Evolutionary conservation across 768 basidiomycete species (phyloP).

Genomic region (Cystobasidium ongulense): DNA sequence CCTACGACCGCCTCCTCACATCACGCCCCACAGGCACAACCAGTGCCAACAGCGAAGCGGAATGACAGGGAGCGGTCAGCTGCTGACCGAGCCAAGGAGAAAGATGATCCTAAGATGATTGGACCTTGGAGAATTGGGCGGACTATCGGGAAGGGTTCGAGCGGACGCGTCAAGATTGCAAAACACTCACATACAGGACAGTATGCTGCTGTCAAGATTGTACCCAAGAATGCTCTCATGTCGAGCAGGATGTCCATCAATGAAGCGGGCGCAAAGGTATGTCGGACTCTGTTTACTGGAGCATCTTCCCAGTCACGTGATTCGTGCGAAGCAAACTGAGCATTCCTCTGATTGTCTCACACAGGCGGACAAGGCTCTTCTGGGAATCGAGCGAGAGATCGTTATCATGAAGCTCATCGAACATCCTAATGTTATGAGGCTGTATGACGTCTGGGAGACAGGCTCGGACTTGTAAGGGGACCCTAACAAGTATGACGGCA

Average conservation of each 20-base stretch:
- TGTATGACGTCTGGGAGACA: constrained; percentile 93
- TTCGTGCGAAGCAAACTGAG: neutral
- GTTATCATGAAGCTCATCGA: constrained; percentile 99
- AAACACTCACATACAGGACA: constrained; percentile 75
- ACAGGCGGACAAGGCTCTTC: constrained; percentile 58
- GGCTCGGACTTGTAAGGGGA: constrained; percentile 61
- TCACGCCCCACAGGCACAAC: neutral
- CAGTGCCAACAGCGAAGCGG: constrained; percentile 2
- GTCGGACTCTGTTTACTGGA: neutral
- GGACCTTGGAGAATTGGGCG: constrained; percentile 91
- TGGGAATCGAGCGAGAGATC: constrained; percentile 87
- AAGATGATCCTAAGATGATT: constrained; percentile 64
- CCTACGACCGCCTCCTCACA: neutral
- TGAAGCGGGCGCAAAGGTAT: constrained; percentile 39
- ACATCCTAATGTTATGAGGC: constrained; percentile 89
- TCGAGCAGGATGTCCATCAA: constrained; percentile 52
- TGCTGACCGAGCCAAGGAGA: constrained; percentile 11
- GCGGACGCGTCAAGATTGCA: constrained; percentile 85
- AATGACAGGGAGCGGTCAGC: constrained; percentile 19
- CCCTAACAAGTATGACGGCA: too few relatives aligned
- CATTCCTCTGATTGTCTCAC: neutral
- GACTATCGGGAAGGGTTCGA: constrained; percentile 87
- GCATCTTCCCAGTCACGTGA: neutral
- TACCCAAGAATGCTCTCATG: constrained; percentile 68
- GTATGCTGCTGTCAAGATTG: constrained; percentile 91